Percentiles rank a stretch among this genome's conserved stretches.
phyloP scores from a whole-genome alignment of 768 basidiomycete species.

The Imleria badia region DNA sequence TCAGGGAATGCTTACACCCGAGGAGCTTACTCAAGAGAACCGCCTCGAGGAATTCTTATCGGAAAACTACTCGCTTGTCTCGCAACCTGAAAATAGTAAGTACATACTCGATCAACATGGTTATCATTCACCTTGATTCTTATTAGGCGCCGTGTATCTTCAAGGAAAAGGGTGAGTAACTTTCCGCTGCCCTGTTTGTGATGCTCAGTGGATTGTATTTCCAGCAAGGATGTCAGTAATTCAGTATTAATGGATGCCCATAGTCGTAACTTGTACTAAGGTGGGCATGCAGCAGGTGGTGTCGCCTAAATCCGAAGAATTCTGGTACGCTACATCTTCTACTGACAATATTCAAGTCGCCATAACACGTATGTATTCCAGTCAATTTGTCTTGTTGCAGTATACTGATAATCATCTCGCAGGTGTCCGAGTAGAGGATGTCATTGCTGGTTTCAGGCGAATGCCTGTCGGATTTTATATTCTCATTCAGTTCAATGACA shows the following conservation, averaged over 20 bases:
- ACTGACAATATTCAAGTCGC: background rate
- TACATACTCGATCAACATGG: background rate
- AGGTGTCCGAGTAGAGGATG: conserved; percentile 8
- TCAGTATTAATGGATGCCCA: too few species aligned
- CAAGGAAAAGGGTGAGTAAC: background rate
- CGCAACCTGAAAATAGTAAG: background rate
- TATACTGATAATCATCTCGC: background rate
- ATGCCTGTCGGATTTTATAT: conserved; percentile 11
- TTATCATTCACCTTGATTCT: background rate
- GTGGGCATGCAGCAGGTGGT: background rate
- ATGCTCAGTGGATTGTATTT: background rate
- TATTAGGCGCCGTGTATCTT: background rate
- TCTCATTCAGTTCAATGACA: background rate
- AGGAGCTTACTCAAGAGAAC: background rate
- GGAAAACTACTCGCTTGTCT: background rate
- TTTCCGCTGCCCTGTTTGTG: too few species aligned
- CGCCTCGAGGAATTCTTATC: background rate
- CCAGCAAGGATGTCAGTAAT: background rate
- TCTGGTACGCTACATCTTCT: background rate
- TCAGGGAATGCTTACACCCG: background rate
- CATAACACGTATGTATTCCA: background rate
- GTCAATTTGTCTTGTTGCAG: background rate
- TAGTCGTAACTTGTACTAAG: background rate
- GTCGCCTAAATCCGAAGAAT: background rate
- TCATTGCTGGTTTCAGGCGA: background rate